Base-by-base conservation (phyloP, 805 yeast species). In the Zygosaccharomyces pseudorouxii region DNA sequence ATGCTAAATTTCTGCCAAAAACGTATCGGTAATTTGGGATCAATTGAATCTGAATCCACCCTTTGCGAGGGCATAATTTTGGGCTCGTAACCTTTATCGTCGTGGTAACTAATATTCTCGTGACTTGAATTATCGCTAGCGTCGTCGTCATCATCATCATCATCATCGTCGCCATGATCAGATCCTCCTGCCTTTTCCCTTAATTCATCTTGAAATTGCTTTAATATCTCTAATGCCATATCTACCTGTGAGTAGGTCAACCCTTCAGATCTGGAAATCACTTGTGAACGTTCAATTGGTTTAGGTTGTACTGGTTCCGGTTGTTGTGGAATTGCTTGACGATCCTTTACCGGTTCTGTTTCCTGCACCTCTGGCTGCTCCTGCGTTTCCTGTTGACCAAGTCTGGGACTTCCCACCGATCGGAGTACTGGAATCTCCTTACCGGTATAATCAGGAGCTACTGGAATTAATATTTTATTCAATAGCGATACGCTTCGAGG, bases 401-500 rank as follows among this genome's bases (percentile, higher is more conserved):
- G 29, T 11, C 38, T 38, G 11, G 43, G 50, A 31, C 48, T 45
- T 5, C 52, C 54, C 9, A 50, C 54, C 5, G 54, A 38, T 36
- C 54, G 46, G 10, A 51, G 47, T 22, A 46, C 54, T 3, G 55
- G 52, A 25, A 46, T 50, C 22, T 42, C 47, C 14, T 20, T 41
- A 9, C 38, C 38, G 1, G 9, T 23, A 4, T 36, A 29, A 3
- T 48, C 43, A 3, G 27, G 27, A 4, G 44, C 42, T 8, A 48
- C 42, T 5, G 58, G 55, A 35, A 52, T 47, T 36, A 57, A 36
- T n/a, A 54, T 40, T 18, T 55, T 55, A 31, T 50, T 55, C 35
- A 58, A 38, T 22, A 57, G 40, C 5, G 64, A 62, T 2, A 57
- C 58, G 29, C 57, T 56, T 6, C 45, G 53, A 10, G 53, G 50